Evolutionary conservation across 495 filamentous ascomycete genomes (phyloP).

Genomic region (Penicillium pulvis): DNA sequence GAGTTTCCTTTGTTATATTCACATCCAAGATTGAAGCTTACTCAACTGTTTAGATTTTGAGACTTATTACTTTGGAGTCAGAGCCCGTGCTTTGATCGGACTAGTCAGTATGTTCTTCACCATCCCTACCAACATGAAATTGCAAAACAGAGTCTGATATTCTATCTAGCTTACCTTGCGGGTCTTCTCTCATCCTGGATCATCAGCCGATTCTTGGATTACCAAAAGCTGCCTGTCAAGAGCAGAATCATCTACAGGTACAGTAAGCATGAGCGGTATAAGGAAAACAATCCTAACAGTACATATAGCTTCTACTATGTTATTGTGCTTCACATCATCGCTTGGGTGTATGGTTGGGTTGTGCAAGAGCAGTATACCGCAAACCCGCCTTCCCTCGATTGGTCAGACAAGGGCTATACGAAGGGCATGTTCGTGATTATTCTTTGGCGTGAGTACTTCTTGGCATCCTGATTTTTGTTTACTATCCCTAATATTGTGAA

Average conservation of each 20-base stretch:
- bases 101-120: constrained; percentile 30
- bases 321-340: constrained; percentile 40
- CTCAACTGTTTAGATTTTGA: constrained; percentile 28
- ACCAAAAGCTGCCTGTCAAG: constrained; percentile 35
- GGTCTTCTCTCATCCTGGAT: constrained; percentile 37
- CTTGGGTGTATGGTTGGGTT: constrained; percentile 53
- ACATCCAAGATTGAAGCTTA: constrained; percentile 7
- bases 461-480: not conserved
- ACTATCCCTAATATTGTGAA: not conserved
- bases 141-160: not conserved
- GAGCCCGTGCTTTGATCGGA: constrained; percentile 40
- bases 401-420: constrained; percentile 44
- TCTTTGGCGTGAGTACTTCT: constrained; percentile 38
- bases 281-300: not conserved
- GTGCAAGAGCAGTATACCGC: constrained; percentile 50
- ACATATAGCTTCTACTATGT: constrained; percentile 42
- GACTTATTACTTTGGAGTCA: constrained; percentile 42
- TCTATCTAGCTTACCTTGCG: constrained; percentile 29
- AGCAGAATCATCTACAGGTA: constrained; percentile 43
- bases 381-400: constrained; percentile 45
- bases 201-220: constrained; percentile 48
- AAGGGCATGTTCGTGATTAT: constrained; percentile 49
- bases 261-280: too few species aligned
- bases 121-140: not conserved
- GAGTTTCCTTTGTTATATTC: constrained; percentile 2